These are phyloP conservation scores for Saccharomyces eubayanus DNA, from an alignment of 805 yeast species.

Conservation along the genomic window DNA sequence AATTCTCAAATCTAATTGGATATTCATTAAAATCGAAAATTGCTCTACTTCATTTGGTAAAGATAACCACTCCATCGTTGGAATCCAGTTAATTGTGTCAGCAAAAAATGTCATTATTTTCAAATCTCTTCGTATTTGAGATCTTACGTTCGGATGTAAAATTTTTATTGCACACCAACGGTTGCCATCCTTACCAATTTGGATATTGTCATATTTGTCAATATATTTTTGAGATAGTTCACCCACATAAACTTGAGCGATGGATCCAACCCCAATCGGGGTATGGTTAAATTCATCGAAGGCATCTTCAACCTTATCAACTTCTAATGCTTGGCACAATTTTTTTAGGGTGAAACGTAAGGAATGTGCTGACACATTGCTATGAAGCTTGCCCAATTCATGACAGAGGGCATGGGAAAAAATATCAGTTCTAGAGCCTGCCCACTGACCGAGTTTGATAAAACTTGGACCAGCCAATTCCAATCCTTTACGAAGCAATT, in stretches of 20 bases:
- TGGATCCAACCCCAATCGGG: conserved; percentile 96
- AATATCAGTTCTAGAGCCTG: conserved; percentile 92
- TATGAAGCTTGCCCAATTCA: conserved; percentile 69
- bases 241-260: conserved; percentile 89
- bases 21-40: conserved; percentile 73
- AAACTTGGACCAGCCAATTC: conserved; percentile 91
- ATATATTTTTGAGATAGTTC: conserved; percentile 45
- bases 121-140: conserved; percentile 68
- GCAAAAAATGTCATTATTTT: conserved; percentile 82
- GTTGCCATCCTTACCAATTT: conserved; percentile 17
- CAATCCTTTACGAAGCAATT: conserved; percentile 51
- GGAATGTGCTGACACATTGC: conserved; percentile 72
- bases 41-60: conserved; percentile 90
- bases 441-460: conserved; percentile 95
- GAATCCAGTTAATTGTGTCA: conserved; percentile 53
- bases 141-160: conserved; percentile 78
- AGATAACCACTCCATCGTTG: conserved; percentile 97
- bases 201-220: conserved; percentile 10
- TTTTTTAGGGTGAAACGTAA: conserved; percentile 50
- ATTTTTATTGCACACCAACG: conserved; percentile 83
- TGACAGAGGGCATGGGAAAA: conserved; percentile 73
- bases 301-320: conserved; percentile 54
- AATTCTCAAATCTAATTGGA: conserved; percentile 82
- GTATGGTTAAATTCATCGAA: conserved; percentile 67
- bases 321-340: conserved; percentile 51